These are phyloP conservation scores for Pezicula carpinea DNA, from an alignment of 2,329 filamentous ascomycete species.

Conservation along the genomic window DNA sequence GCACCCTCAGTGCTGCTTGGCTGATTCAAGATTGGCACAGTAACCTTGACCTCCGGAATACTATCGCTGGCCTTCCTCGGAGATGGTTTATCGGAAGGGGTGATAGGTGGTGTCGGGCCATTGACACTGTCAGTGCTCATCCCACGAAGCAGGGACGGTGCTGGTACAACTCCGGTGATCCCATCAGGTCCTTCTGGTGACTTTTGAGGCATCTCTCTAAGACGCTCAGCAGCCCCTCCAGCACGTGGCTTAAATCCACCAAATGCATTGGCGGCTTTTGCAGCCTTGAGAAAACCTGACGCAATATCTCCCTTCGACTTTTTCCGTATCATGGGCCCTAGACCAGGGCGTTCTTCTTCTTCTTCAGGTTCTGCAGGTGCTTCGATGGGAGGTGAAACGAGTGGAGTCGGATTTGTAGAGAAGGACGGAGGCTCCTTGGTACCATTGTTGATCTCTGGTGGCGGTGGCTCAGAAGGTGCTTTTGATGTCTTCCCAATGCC, in stretches of 20 bases:
- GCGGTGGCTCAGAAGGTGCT: constrained; percentile 1
- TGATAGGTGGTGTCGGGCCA: constrained; percentile 19
- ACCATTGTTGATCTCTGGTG: background rate
- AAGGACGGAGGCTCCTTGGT: constrained; percentile 1
- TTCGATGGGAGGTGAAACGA: constrained; percentile 1
- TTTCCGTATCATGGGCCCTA: constrained; percentile 87
- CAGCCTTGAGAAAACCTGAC: constrained; percentile 74
- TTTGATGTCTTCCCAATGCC: background rate
- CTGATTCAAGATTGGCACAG: constrained; percentile 40
- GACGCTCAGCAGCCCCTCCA: constrained; percentile 78
- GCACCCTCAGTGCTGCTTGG: constrained; percentile 36
- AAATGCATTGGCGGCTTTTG: constrained; percentile 55
- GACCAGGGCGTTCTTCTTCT: constrained; percentile 58
- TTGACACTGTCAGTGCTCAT: constrained; percentile 34
- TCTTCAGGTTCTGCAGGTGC: constrained; percentile 16
- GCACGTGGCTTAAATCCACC: constrained; percentile 77
- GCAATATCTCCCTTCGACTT: constrained; percentile 73
- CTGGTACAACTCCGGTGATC: constrained; percentile 82
- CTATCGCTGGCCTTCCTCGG: constrained; percentile 26
- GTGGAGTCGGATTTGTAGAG: constrained; percentile 5
- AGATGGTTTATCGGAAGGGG: constrained; percentile 14
- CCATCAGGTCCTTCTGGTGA: constrained; percentile 73
- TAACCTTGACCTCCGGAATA: constrained; percentile 56
- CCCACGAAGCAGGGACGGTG: constrained; percentile 52
- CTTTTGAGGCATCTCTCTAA: constrained; percentile 52